Evolutionary conservation across 768 basidiomycete species (phyloP), one percentile per base, ranked within the genome.

Genomic region (Hericium coralloides): DNA sequence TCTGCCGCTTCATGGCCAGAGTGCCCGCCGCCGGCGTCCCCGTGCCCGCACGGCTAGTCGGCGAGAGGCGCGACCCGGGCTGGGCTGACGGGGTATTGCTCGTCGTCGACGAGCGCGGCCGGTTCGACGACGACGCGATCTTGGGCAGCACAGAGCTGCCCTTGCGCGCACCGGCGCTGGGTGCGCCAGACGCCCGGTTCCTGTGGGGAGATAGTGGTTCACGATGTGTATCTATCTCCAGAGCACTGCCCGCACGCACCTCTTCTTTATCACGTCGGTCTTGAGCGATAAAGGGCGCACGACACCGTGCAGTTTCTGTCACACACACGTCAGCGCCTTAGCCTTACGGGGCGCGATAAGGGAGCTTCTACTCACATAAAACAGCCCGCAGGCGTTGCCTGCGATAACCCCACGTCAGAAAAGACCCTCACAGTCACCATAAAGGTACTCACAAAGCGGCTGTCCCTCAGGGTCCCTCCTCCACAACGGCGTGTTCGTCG

Each of bases 181-280:
- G 83, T 36, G 86, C 74, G 36, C 89, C 89, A 54, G 89, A 89
- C 38, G 89, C 87, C 45, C 89, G 85, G 69, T 92, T 92, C 66
- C 89, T 92, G 65, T 31, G 26, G 26, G 49, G 23, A 55, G 54
- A 54, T 58, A 60, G 53, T 50, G 51, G 7, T 15, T 43, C 54
- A 52, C 65, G 51, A 64, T n/a, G 39, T 55, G 20, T 48, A 37
- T 10, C 49, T 18, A 25, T 26, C 38, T 31, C 17, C 22, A 38
- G 38, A 14, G 45, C 31, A 39, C 56, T 53, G 55, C 53, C 65
- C 66, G 12, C 53, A 66, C 66, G 12, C 55, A 91, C 91, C 91
- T 78, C 76, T 97, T 98, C 84, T 98, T 97, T 73, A 95, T 97
- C 49, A 95, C 88, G 68, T 98, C 92, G 45, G 95, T 98, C 79